A percentile compares a stretch with the other conserved stretches of the same genome.
phyloP scores from a whole-genome alignment of 441 rosid species.

The Hura crepitans region DNA sequence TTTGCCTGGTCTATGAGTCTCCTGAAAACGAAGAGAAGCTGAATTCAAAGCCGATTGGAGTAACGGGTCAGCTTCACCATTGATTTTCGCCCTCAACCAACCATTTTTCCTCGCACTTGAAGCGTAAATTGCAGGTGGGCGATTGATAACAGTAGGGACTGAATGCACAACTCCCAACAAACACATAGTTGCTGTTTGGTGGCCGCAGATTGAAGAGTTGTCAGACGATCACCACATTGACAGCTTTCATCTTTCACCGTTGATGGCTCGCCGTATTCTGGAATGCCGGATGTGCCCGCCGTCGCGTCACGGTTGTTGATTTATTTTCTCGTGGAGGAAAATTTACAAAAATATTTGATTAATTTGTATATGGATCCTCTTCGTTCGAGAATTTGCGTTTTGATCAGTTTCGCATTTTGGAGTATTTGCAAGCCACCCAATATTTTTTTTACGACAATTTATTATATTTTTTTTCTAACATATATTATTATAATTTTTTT shows the following conservation, averaged over 20 bases:
- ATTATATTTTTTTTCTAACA: too few species aligned
- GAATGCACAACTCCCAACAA: conserved; percentile 25
- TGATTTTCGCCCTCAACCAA: conserved; percentile 37
- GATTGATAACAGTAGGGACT: conserved; percentile 7
- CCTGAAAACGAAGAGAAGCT: conserved; percentile 79
- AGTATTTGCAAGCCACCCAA: background rate
- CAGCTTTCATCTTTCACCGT: conserved; percentile 5
- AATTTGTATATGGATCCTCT: background rate
- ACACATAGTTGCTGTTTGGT: conserved; percentile 8
- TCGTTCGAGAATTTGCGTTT: background rate
- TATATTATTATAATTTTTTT: too few species aligned
- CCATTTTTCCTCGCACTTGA: conserved; percentile 25
- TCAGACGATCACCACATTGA: background rate
- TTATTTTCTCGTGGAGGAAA: conserved; percentile 18
- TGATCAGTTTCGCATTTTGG: background rate
- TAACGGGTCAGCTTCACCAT: conserved; percentile 55
- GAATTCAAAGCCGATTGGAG: conserved; percentile 53
- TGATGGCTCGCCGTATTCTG: conserved; percentile 3
- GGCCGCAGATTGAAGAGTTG: background rate
- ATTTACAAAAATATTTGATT: background rate
- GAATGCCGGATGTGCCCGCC: background rate
- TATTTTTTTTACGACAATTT: too few species aligned
- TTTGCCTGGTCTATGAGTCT: conserved; percentile 66
- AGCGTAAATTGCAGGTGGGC: conserved; percentile 15
- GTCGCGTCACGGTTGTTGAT: background rate